Conservation (phyloP, 2,329 filamentous ascomycete genomes). For the Aspergillus spinulosporus region DNA sequence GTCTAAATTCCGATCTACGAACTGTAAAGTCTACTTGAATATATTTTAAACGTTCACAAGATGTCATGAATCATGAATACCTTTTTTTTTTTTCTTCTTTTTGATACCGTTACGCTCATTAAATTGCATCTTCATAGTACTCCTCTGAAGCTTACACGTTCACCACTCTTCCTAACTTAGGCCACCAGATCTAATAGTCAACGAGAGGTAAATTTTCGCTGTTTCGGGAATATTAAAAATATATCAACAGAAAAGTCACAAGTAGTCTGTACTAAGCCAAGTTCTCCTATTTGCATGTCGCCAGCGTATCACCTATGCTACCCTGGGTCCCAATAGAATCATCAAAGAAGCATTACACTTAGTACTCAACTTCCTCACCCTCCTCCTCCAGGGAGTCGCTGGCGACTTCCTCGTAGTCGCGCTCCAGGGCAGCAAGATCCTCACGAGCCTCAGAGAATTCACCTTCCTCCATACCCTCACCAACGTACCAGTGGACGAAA, state of each 20-base stretch:
- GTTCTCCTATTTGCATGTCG: constrained; percentile 40
- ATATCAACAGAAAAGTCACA: constrained; percentile 39
- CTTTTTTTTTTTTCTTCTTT: too few relatives aligned
- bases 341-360: constrained; percentile 40
- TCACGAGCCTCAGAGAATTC: constrained; percentile 99
- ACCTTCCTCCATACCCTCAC: constrained; percentile 99
- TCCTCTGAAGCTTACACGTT: not conserved
- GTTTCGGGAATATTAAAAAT: constrained; percentile 44
- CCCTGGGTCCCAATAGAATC: constrained; percentile 27
- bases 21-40: not conserved
- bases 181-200: constrained; percentile 21
- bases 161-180: not conserved
- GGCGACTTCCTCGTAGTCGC: constrained; percentile 98
- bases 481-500: constrained; percentile 99
- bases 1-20: not conserved
- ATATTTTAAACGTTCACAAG: not conserved
- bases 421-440: constrained; percentile 95
- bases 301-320: constrained; percentile 26
- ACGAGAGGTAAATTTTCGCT: constrained; percentile 41
- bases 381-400: constrained; percentile 87
- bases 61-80: not conserved
- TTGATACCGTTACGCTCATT: not conserved
- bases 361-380: constrained; percentile 91
- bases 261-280: constrained; percentile 38
- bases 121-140: too few relatives aligned